Evolutionary conservation across 805 yeast species (phyloP).

Genomic region (Zygosaccharomyces pseudorouxii): DNA sequence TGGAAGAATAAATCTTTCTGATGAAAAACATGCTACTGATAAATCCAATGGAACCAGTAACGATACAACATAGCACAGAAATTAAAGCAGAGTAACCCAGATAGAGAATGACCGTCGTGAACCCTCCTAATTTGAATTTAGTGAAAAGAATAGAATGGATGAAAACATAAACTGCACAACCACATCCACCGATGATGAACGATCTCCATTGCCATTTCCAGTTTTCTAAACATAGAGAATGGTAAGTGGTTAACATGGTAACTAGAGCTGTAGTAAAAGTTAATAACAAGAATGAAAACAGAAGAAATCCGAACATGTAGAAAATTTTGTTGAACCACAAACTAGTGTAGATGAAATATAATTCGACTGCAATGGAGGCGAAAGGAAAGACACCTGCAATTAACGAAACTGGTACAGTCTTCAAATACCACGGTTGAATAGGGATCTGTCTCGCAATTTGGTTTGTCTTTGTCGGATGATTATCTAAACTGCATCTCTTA

Average conservation of each 20-base stretch:
- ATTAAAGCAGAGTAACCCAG: constrained; percentile 77
- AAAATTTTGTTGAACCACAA: constrained; percentile 90
- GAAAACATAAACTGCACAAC: constrained; percentile 80
- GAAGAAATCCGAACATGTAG: constrained; percentile 96
- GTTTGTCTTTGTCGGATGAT: constrained; percentile 80
- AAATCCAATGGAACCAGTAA: constrained; percentile 88
- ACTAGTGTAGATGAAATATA: constrained; percentile 86
- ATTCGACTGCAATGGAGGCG: constrained; percentile 90
- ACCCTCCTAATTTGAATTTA: constrained; percentile 63
- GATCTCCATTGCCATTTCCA: constrained; percentile 98
- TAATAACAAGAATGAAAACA: constrained; percentile 83
- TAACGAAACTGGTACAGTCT: constrained; percentile 59
- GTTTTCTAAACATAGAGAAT: constrained; percentile 82
- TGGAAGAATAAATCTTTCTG: constrained; percentile 72
- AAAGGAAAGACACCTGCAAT: constrained; percentile 91
- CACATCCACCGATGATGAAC: constrained; percentile 84
- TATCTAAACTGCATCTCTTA: constrained; percentile 50
- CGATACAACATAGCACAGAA: constrained; percentile 64
- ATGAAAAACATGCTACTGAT: constrained; percentile 68
- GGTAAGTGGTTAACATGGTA: constrained; percentile 74
- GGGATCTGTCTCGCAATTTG: constrained; percentile 98
- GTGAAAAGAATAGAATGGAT: constrained; percentile 75
- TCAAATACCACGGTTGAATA: constrained; percentile 77
- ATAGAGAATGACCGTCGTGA: constrained; percentile 72
- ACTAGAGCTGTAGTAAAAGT: constrained; percentile 74